Evolutionary conservation across 2,329 filamentous ascomycete genomes (phyloP), one percentile per base, ranked within the genome.

Genomic region (Hypocreales sp.): DNA sequence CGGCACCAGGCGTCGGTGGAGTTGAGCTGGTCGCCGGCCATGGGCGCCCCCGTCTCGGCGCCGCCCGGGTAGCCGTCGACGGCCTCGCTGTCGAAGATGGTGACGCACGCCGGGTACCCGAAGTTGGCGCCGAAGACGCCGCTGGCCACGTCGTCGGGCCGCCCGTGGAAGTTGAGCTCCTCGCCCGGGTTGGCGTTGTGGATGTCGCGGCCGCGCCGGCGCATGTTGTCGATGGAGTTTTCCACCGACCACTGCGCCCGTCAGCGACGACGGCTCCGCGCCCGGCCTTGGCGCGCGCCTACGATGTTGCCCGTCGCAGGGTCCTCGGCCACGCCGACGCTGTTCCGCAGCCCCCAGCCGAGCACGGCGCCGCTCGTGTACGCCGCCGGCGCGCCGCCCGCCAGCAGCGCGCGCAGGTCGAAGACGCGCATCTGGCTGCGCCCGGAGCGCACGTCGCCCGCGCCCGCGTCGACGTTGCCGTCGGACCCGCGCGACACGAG

Each of bases 321-420:
- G 31, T 77, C 56, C 45, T 77, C 72, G 16, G 58, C 72, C 4
- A 81, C 50, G 10, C 76, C 76, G 4, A 80, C 74, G 4, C 67
- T 70, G 47, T 82, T 82, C 16, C 76, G 60, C 15, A 82, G 55
- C 12, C 77, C 76, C 73, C 74, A 80, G 11, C 72, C 64, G 5
- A 67, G 41, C 4, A 60, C 36, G 6, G 38, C 38, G 9, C 62
- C 63, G 11, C 64, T 33, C 51, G 55, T 39, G 27, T 60, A 64
- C 26, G 61, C 45, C 34, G 31, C 34, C 4, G 46, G 25, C 15
- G 25, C 36, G 3, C 26, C 30, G 6, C 35, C 15, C 6, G 31
- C 22, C 29, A 51, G 23, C 15, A 58, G 31, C 23, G 46, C 35
- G 23, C 37, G 29, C 3, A 59, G 36, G 6, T 40, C 36, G 27